Evolutionary conservation across 1,139 yeast species (phyloP).

Genomic region (Yamadazyma sp.): DNA sequence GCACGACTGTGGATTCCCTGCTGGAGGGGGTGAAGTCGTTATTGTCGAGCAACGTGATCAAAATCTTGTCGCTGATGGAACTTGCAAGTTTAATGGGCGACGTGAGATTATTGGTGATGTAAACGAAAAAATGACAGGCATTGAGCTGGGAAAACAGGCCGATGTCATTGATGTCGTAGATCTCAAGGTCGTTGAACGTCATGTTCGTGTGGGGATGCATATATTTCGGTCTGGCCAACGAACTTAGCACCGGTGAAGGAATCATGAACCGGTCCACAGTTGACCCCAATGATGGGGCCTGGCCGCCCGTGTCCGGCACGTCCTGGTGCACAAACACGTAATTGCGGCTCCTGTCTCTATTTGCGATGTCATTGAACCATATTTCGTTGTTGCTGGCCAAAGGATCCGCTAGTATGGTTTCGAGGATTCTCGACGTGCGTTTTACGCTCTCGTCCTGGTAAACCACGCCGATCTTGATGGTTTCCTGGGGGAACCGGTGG

Average conservation of each 20-base stretch:
- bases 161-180: conserved; percentile 31
- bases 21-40: conserved; percentile 38
- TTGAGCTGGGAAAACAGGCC: conserved; percentile 12
- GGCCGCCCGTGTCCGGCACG: conserved; percentile 3
- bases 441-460: conserved; percentile 23
- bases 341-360: conserved; percentile 21
- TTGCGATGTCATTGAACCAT: conserved; percentile 31
- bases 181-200: conserved; percentile 20
- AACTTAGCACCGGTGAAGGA: conserved; percentile 38
- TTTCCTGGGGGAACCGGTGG: conserved; percentile 15
- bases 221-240: conserved; percentile 27
- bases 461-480: conserved; percentile 31
- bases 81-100: conserved; percentile 18
- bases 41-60: conserved; percentile 42
- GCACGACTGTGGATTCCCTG: conserved; percentile 30
- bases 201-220: conserved; percentile 19
- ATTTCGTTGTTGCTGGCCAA: conserved; percentile 30
- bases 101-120: conserved; percentile 29
- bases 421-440: conserved; percentile 29
- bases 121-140: conserved; percentile 30
- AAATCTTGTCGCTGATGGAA: conserved; percentile 22
- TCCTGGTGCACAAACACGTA: conserved; percentile 20
- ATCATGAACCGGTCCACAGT: conserved; percentile 15
- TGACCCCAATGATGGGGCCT: too few relatives aligned
- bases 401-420: conserved; percentile 43